phyloP scores from a whole-genome alignment of 768 basidiomycete genomes.

The Leccinellum rugosiceps region DNA sequence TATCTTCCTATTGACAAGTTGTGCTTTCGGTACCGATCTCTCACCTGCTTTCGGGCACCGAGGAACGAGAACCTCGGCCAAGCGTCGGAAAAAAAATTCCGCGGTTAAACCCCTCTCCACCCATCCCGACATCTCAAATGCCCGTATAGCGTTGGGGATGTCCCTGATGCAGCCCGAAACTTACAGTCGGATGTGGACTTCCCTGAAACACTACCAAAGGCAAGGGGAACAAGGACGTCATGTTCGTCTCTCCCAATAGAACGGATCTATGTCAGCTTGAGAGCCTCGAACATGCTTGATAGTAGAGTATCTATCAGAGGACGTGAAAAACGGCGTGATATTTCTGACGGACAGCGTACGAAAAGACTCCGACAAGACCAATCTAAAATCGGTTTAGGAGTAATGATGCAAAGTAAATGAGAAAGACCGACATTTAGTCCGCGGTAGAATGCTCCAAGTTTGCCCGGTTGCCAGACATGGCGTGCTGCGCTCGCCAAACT shows the following conservation, averaged over 20 bases:
- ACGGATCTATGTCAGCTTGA: slow-evolving; percentile 85
- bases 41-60: neutral
- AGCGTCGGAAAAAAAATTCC: slow-evolving; percentile 87
- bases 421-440: slow-evolving; percentile 76
- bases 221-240: slow-evolving; percentile 78
- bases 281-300: slow-evolving; percentile 97
- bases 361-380: slow-evolving; percentile 94
- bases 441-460: slow-evolving; percentile 82
- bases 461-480: slow-evolving; percentile 76
- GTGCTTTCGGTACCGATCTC: too few relatives aligned
- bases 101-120: slow-evolving; percentile 91
- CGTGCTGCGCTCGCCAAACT: slow-evolving; percentile 60
- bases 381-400: slow-evolving; percentile 50
- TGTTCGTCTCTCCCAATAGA: slow-evolving; percentile 90
- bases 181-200: slow-evolving; percentile 91
- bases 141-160: slow-evolving; percentile 91
- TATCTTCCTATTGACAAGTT: too few relatives aligned
- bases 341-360: slow-evolving; percentile 45
- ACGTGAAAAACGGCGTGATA: slow-evolving; percentile 3
- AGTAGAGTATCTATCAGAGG: slow-evolving; percentile 65
- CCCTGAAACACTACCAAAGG: slow-evolving; percentile 91
- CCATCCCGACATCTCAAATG: slow-evolving; percentile 89
- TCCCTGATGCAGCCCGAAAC: slow-evolving; percentile 93
- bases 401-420: slow-evolving; percentile 4
- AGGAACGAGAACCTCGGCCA: slow-evolving; percentile 69